phyloP scores from a whole-genome alignment of 306 rosid genomes.

The Chamaecrista fasciculata region DNA sequence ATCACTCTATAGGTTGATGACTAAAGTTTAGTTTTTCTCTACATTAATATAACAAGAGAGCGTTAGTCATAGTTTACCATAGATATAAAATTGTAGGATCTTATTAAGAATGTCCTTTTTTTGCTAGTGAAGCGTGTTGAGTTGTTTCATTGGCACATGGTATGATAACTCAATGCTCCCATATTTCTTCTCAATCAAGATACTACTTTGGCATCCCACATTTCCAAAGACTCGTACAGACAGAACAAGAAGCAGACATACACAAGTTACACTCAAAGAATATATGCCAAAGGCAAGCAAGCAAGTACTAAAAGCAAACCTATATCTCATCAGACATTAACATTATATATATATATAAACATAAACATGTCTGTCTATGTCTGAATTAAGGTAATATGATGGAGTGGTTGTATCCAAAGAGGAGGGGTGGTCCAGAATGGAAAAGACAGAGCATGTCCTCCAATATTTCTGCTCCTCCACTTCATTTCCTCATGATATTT shows the following conservation, averaged over 20 bases:
- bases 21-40: too few species aligned
- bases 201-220: constrained; percentile 27
- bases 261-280: constrained; percentile 69
- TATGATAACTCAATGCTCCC: constrained; percentile 1
- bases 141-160: not conserved
- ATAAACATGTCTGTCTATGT: not conserved
- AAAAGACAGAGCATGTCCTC: constrained; percentile 53
- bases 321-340: constrained; percentile 9
- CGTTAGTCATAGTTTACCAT: too few species aligned
- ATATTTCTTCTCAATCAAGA: constrained; percentile 34
- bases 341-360: constrained; percentile 10
- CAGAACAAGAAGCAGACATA: constrained; percentile 2
- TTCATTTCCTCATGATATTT: constrained; percentile 57
- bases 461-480: constrained; percentile 50
- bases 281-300: constrained; percentile 67
- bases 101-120: not conserved
- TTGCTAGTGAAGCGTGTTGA: not conserved
- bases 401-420: constrained; percentile 60
- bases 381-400: constrained; percentile 29
- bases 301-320: constrained; percentile 31
- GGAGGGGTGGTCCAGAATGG: constrained; percentile 72
- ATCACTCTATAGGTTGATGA: too few species aligned
- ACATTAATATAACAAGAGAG: too few species aligned
- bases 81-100: too few species aligned
- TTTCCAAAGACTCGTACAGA: constrained; percentile 40